These are phyloP conservation scores for Mycena leptocephala DNA, from an alignment of 768 basidiomycete species.

Conservation along the genomic window DNA sequence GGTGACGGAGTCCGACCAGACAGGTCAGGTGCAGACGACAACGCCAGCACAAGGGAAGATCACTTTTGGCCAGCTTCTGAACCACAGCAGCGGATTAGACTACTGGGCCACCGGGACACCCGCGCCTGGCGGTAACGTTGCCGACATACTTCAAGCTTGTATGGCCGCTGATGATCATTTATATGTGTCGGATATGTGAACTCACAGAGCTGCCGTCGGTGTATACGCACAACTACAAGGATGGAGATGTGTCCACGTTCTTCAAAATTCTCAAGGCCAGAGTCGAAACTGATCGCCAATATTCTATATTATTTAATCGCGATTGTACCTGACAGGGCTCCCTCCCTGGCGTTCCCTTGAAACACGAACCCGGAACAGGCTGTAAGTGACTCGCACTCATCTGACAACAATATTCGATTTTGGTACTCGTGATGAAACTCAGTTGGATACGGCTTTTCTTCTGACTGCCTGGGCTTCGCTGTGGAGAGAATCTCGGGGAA, in stretches of 20 bases:
- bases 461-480: conserved; percentile 45
- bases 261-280: conserved; percentile 27
- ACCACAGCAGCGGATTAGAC: conserved; percentile 49
- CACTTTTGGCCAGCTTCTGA: conserved; percentile 46
- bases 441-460: conserved; percentile 45
- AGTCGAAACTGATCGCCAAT: neutral
- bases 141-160: too few species aligned
- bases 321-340: conserved; percentile 41
- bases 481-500: conserved; percentile 44
- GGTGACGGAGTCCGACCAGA: conserved; percentile 33
- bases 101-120: conserved; percentile 36
- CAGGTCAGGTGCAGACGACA: conserved; percentile 6
- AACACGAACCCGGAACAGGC: conserved; percentile 48
- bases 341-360: conserved; percentile 41
- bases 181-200: neutral
- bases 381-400: conserved; percentile 41
- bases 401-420: too few species aligned
- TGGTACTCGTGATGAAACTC: neutral
- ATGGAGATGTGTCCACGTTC: neutral
- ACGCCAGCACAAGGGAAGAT: conserved; percentile 43
- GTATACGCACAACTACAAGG: conserved; percentile 15
- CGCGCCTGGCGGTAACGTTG: neutral
- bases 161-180: too few species aligned
- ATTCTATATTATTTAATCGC: neutral
- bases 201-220: neutral